phyloP scores from a whole-genome alignment of 139 green algal species.

The Prasinococcaceae sp. region DNA sequence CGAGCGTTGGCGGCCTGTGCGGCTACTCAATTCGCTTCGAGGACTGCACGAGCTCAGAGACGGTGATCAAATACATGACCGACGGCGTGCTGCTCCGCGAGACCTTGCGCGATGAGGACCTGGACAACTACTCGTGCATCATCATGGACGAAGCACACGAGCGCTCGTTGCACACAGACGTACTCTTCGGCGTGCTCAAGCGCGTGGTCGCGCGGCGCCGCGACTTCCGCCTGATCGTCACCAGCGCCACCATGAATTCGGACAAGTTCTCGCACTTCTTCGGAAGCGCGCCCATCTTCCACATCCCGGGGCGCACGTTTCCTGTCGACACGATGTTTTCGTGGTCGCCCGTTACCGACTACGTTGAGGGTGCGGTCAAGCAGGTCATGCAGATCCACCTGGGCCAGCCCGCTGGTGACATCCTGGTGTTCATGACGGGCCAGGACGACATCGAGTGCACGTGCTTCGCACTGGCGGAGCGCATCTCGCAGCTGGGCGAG shows the following conservation, averaged over 20 bases:
- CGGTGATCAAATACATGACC: constrained; percentile 65
- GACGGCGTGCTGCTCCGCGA: constrained; percentile 82
- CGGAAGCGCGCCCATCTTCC: constrained; percentile 66
- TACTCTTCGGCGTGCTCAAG: constrained; percentile 94
- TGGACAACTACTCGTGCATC: constrained; percentile 64
- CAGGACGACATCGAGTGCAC: constrained; percentile 91
- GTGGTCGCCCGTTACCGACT: constrained; percentile 84
- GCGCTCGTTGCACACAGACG: constrained; percentile 81
- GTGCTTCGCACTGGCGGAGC: constrained; percentile 60
- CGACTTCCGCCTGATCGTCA: constrained; percentile 96
- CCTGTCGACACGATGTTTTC: constrained; percentile 85
- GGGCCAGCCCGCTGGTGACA: constrained; percentile 70
- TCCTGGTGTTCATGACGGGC: constrained; percentile 97
- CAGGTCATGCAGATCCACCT: constrained; percentile 89
- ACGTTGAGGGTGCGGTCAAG: constrained; percentile 93
- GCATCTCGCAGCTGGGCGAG: constrained; percentile 29
- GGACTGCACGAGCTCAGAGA: constrained; percentile 72
- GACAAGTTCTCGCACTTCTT: constrained; percentile 42
- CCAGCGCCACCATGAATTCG: constrained; percentile 73
- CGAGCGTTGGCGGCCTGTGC: constrained; percentile 54
- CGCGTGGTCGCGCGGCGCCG: constrained; percentile 59
- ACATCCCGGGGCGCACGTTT: constrained; percentile 92
- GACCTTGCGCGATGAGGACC: constrained; percentile 64
- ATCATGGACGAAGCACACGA: constrained; percentile 90
- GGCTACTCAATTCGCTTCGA: constrained; percentile 96